Evolutionary conservation across 805 yeast genomes (phyloP).

Genomic region (Candida coquimbonensis): DNA sequence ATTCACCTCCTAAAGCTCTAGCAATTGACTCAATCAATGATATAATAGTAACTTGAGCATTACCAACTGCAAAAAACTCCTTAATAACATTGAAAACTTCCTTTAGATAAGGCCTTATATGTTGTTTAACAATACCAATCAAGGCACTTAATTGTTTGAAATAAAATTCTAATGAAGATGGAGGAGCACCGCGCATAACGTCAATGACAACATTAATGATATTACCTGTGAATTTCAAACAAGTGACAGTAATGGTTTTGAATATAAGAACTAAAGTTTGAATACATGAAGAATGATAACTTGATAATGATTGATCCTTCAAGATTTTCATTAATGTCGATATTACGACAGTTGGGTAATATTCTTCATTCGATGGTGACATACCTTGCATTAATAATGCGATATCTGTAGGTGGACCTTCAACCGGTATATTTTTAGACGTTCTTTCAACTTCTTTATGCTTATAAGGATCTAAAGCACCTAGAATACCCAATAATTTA

Average conservation of each 20-base stretch:
- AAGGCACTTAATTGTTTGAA: slow-evolving; percentile 82
- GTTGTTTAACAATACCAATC: slow-evolving; percentile 78
- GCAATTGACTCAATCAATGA: slow-evolving; percentile 79
- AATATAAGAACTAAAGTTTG: slow-evolving; percentile 90
- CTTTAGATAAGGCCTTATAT: slow-evolving; percentile 74
- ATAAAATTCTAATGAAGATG: slow-evolving; percentile 74
- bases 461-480: slow-evolving; percentile 95
- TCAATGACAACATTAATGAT: slow-evolving; percentile 81
- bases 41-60: slow-evolving; percentile 72
- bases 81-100: slow-evolving; percentile 69
- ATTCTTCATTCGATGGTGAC: slow-evolving; percentile 89
- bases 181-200: slow-evolving; percentile 79
- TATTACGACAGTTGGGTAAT: slow-evolving; percentile 92
- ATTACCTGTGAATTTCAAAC: slow-evolving; percentile 83
- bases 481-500: slow-evolving; percentile 81
- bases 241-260: slow-evolving; percentile 79
- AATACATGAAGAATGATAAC: slow-evolving; percentile 88
- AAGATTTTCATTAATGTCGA: slow-evolving; percentile 76
- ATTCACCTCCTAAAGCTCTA: slow-evolving; percentile 84
- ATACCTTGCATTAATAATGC: slow-evolving; percentile 88
- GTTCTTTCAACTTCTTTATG: slow-evolving; percentile 84
- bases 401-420: slow-evolving; percentile 86
- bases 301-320: slow-evolving; percentile 75
- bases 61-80: slow-evolving; percentile 58
- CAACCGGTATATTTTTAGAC: slow-evolving; percentile 45